These are phyloP conservation scores for Aspergillus ibericus DNA, from an alignment of 2,329 filamentous ascomycete species.

Conservation along the genomic window DNA sequence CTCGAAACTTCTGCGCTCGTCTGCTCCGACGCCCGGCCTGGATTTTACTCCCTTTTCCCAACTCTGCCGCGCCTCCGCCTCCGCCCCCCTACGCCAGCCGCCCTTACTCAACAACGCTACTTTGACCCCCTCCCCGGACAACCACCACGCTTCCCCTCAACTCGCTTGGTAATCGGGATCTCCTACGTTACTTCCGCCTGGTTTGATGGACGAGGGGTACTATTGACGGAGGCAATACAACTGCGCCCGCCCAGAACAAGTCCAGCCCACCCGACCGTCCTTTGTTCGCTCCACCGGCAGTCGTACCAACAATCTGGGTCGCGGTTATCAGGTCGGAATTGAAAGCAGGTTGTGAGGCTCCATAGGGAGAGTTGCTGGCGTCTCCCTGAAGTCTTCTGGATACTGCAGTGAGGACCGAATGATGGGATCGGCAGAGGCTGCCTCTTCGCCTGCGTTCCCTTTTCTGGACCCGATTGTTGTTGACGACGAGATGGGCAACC, in stretches of 20 bases:
- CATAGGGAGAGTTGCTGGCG: constrained; percentile 9
- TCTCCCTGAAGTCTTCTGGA: constrained; percentile 9
- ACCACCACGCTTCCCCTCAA: neutral
- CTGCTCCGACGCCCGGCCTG: constrained; percentile 10
- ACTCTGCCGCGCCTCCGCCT: constrained; percentile 14
- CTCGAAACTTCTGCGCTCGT: constrained; percentile 3
- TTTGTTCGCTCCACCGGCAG: neutral
- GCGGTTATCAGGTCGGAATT: neutral
- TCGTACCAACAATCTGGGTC: neutral
- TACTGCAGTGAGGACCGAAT: constrained; percentile 19
- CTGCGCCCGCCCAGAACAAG: neutral
- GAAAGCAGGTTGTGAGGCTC: constrained; percentile 8
- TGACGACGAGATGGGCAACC: constrained; percentile 45
- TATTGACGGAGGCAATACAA: constrained; percentile 1
- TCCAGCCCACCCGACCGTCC: neutral
- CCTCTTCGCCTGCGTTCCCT: constrained; percentile 40
- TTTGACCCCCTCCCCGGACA: neutral
- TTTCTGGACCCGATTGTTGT: constrained; percentile 43
- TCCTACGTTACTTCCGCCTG: neutral
- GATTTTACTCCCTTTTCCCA: constrained; percentile 18
- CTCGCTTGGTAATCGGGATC: neutral
- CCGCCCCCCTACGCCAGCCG: constrained; percentile 14
- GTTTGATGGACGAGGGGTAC: neutral
- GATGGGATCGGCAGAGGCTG: constrained; percentile 38
- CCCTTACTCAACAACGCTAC: constrained; percentile 13